These are phyloP conservation scores for Kockovaella imperatae DNA, from an alignment of 768 basidiomycete genomes.

Conservation along the genomic window DNA sequence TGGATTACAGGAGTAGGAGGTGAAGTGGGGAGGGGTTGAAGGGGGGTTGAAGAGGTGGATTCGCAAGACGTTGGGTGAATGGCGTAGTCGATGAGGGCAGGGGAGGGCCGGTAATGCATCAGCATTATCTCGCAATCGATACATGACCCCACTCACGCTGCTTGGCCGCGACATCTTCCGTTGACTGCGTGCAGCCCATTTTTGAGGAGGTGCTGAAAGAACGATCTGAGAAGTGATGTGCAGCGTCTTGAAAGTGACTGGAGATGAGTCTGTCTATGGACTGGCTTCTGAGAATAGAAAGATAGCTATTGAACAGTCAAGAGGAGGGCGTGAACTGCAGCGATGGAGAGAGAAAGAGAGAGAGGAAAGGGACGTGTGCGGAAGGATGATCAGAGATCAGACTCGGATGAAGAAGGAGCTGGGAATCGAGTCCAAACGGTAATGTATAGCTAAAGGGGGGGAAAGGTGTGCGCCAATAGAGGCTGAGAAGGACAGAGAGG, in stretches of 20 bases:
- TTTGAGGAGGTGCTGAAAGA: no score
- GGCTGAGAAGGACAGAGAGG: no score
- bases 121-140: neutral
- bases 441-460: no score
- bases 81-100: neutral
- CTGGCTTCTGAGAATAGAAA: neutral
- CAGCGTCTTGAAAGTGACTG: neutral
- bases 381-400: no score
- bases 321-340: no score
- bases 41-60: neutral
- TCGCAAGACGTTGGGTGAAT: neutral
- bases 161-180: slow-evolving; percentile 40
- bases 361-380: no score
- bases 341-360: neutral
- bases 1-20: neutral
- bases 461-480: no score
- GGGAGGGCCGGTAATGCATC: neutral
- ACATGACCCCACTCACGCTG: slow-evolving; percentile 21
- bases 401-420: no score
- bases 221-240: no score
- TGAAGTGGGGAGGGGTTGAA: neutral
- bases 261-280: neutral
- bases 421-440: no score
- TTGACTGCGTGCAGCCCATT: slow-evolving; percentile 43
- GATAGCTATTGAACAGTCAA: neutral